These are phyloP conservation scores for Aspergillus tamarii DNA, from an alignment of 2,329 filamentous ascomycete species.

Conservation along the genomic window DNA sequence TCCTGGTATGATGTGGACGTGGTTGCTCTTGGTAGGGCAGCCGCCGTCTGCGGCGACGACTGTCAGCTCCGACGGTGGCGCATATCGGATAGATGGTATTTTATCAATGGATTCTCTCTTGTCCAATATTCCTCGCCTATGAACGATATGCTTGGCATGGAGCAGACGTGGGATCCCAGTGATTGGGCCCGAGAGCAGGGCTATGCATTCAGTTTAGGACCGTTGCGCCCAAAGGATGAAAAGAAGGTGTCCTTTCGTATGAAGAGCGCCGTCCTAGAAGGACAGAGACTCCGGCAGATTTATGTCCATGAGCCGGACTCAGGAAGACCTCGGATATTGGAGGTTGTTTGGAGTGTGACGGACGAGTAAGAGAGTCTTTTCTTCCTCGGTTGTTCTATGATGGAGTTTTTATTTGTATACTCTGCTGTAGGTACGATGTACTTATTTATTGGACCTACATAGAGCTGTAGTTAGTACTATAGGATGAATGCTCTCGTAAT, in stretches of 20 bases:
- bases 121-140: constrained; percentile 47
- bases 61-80: constrained; percentile 19
- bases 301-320: constrained; percentile 3
- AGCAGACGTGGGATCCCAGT: constrained; percentile 54
- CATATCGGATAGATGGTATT: constrained; percentile 22
- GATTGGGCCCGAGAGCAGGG: constrained; percentile 37
- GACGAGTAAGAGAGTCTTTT: not conserved
- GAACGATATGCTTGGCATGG: constrained; percentile 47
- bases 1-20: constrained; percentile 14
- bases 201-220: constrained; percentile 54
- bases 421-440: not conserved
- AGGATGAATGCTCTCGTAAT: not conserved
- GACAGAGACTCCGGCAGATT: not conserved
- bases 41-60: constrained; percentile 19
- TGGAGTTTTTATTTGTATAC: not conserved
- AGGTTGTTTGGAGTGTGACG: constrained; percentile 3
- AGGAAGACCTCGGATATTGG: not conserved
- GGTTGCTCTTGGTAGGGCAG: constrained; percentile 16
- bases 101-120: constrained; percentile 61
- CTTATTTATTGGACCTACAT: not conserved
- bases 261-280: not conserved
- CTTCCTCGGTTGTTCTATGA: not conserved
- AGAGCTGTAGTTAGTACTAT: not conserved
- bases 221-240: constrained; percentile 4
- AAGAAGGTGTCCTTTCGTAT: not conserved